Evolutionary conservation across 257 asterid genomes (phyloP), one percentile per base, ranked within the genome.

Genomic region (Verbena officinalis): DNA sequence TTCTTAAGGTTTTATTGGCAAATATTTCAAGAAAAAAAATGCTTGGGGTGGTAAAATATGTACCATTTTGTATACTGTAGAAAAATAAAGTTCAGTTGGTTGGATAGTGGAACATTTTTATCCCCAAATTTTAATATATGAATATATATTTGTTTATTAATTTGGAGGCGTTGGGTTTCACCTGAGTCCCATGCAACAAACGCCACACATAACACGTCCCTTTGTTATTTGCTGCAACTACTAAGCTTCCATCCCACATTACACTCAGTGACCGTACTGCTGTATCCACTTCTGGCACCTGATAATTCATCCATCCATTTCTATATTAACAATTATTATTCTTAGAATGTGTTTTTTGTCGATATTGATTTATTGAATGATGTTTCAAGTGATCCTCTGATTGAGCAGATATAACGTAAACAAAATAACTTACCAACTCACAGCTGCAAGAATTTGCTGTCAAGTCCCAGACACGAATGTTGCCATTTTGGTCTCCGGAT

Each of bases 191-290:
- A 24, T 78, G 85, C 76, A 89, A 62, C 75, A 90, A 75, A 67
- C 97, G 96, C 96, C 98, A 93, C 14, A 90, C 97, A 33, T 89
- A 93, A 77, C 98, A 93, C 19, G 95, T 93, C 53, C 98, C 98
- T 2, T 76, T 80, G 62, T 93, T 90, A 74, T 93, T 93, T 48
- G 98, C 98, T 54, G 98, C 98, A 53, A 90, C 98, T 23, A 90
- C 95, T 75, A 93, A 75, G 82, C 98, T 87, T 55, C 98, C 98
- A 43, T 93, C 96, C 98, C 98, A 93, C 98, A 93, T 93, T 40
- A 93, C 90, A 22, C 97, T 89, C 82, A 89, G 78, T 14, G 97
- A 93, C 44, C 98, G 72, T 36, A 93, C 91, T 30, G 98, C 97
- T 36, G 96, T 89, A 75, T 90, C 98, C 73, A 90, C 97, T 78